phyloP scores from a whole-genome alignment of 208 protist species.

The Trypanosoma congolense region DNA sequence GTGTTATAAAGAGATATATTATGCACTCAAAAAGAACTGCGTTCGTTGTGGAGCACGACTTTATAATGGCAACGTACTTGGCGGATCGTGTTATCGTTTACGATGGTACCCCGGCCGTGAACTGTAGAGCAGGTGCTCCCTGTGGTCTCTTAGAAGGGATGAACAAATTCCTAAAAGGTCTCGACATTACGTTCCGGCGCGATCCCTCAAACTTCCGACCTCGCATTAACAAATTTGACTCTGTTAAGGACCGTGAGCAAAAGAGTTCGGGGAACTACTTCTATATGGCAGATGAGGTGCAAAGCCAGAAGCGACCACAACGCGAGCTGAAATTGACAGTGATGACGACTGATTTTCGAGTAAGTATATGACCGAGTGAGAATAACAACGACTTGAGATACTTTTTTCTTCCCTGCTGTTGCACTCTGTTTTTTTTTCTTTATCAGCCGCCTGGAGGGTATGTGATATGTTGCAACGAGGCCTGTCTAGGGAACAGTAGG shows the following conservation, averaged over 20 bases:
- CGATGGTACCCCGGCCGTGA: constrained; percentile 94
- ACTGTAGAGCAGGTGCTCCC: constrained; percentile 92
- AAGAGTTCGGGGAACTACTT: constrained; percentile 98
- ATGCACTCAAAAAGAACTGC: constrained; percentile 98
- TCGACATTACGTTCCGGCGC: constrained; percentile 98
- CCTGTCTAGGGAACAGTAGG: no score
- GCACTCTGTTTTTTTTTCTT: no score
- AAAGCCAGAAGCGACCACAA: constrained; percentile 31
- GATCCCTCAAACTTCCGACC: constrained; percentile 99
- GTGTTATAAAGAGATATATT: constrained; percentile 99
- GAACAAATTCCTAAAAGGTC: constrained; percentile 97
- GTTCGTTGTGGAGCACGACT: constrained; percentile 99
- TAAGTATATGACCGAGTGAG: no score
- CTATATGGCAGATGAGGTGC: constrained; percentile 87
- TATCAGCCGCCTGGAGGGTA: no score
- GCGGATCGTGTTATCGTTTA: constrained; percentile 99
- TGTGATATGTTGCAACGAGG: no score
- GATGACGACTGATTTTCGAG: no score
- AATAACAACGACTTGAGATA: neutral
- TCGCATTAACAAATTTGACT: constrained; percentile 99
- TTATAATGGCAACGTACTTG: constrained; percentile 99
- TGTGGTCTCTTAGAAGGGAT: constrained; percentile 86
- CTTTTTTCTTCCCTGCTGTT: no score
- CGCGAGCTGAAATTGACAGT: constrained; percentile 22
- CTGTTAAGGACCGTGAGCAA: constrained; percentile 98